Conservation (phyloP, 768 basidiomycete species). For the Psilocybe cubensis region DNA sequence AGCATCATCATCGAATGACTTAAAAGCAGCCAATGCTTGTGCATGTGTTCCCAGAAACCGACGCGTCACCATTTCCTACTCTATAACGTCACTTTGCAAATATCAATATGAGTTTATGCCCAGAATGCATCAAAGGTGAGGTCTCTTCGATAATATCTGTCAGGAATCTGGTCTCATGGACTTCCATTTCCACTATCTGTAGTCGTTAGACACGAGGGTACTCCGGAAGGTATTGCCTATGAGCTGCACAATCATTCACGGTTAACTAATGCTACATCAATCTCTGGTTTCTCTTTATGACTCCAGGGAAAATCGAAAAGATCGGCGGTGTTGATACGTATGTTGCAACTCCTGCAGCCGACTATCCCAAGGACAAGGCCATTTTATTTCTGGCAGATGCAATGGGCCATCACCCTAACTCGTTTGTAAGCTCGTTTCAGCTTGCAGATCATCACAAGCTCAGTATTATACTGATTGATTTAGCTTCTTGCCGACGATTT, state of each 20-base stretch:
- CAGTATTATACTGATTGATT: conserved; percentile 9
- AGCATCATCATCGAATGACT: not conserved
- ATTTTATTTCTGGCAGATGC: not conserved
- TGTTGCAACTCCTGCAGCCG: not conserved
- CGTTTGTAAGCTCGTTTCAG: too few species aligned
- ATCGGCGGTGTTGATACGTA: not conserved
- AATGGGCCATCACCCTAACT: not conserved
- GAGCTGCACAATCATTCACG: not conserved
- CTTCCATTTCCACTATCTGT: not conserved
- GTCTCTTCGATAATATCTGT: not conserved
- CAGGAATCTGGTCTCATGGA: not conserved
- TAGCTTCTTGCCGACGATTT: conserved; percentile 46
- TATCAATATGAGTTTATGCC: not conserved
- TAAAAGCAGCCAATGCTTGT: too few species aligned
- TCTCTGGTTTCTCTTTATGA: too few species aligned
- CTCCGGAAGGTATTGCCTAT: conserved; percentile 37
- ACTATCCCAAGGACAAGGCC: not conserved
- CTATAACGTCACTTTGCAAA: not conserved
- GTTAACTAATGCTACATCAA: not conserved
- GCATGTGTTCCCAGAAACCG: too few species aligned
- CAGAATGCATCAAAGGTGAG: conserved; percentile 1
- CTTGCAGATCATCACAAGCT: conserved; percentile 56
- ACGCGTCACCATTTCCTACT: too few species aligned
- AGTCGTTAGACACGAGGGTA: conserved; percentile 58
- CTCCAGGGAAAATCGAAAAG: not conserved